These are phyloP conservation scores for Talaromyces islandicus DNA, from an alignment of 2,329 filamentous ascomycete genomes.

Conservation along the genomic window DNA sequence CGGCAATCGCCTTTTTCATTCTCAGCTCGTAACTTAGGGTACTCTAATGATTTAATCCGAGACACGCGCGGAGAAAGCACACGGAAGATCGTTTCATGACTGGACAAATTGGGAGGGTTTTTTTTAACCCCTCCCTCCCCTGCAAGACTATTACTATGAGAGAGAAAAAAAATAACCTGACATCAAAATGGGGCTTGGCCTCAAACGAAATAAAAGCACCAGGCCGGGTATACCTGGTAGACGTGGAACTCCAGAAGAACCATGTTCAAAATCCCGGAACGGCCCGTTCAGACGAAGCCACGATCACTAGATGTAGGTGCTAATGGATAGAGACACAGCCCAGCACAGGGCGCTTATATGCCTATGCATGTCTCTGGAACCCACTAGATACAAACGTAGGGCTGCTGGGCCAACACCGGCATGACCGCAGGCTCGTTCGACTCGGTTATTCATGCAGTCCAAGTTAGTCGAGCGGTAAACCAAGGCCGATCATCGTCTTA, in stretches of 20 bases:
- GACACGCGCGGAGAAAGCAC: not conserved
- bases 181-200: not conserved
- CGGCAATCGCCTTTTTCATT: not conserved
- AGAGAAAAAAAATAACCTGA: not conserved
- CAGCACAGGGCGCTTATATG: not conserved
- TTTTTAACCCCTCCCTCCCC: not conserved
- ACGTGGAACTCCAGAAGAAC: not conserved
- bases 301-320: not conserved
- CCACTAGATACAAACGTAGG: not conserved
- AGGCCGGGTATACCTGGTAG: not conserved
- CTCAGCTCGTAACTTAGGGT: not conserved
- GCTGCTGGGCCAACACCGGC: not conserved
- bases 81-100: not conserved
- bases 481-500: not conserved
- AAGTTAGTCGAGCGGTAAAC: not conserved
- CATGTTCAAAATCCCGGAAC: not conserved
- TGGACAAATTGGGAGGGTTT: not conserved
- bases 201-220: not conserved
- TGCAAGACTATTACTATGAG: not conserved
- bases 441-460: not conserved
- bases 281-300: not conserved
- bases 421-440: not conserved
- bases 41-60: not conserved
- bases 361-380: not conserved
- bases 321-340: not conserved